phyloP scores from a whole-genome alignment of 2,329 filamentous ascomycete species.

The Clarireedia paspali region DNA sequence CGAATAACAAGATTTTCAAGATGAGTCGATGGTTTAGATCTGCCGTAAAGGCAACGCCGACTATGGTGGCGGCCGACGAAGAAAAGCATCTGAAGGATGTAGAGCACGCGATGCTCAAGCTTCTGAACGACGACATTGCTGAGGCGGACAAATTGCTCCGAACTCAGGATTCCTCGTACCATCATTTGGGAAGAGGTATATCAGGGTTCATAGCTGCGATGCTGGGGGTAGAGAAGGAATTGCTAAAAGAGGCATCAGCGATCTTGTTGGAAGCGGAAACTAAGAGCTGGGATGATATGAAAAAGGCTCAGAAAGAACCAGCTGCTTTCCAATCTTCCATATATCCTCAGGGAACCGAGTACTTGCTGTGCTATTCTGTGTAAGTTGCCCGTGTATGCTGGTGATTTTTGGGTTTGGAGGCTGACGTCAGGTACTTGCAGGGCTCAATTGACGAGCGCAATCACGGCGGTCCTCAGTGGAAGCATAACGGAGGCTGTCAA shows the following conservation, averaged over 20 bases:
- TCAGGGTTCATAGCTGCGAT: slow-evolving; percentile 80
- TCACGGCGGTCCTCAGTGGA: slow-evolving; percentile 85
- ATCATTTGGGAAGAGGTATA: slow-evolving; percentile 74
- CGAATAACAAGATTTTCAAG: slow-evolving; percentile 2
- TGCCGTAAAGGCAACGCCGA: slow-evolving; percentile 15
- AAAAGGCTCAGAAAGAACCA: slow-evolving; percentile 62
- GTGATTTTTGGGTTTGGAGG: slow-evolving; percentile 1
- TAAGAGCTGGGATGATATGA: slow-evolving; percentile 67
- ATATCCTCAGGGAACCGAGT: slow-evolving; percentile 82
- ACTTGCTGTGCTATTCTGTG: slow-evolving; percentile 68
- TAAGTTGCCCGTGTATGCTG: slow-evolving; percentile 8
- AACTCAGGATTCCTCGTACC: slow-evolving; percentile 75
- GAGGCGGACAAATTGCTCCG: slow-evolving; percentile 67
- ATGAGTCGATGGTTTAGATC: slow-evolving; percentile 29
- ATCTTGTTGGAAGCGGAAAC: slow-evolving; percentile 69
- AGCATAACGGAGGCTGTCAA: slow-evolving; percentile 85
- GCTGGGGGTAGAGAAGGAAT: slow-evolving; percentile 82
- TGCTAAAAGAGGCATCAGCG: slow-evolving; percentile 75
- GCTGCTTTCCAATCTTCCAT: slow-evolving; percentile 46
- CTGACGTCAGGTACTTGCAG: slow-evolving; percentile 32
- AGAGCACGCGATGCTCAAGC: slow-evolving; percentile 57
- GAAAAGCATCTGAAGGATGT: slow-evolving; percentile 50
- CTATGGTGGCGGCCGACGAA: slow-evolving; percentile 35
- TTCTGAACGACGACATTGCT: slow-evolving; percentile 87
- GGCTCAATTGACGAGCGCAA: slow-evolving; percentile 80